Evolutionary conservation across 805 yeast genomes (phyloP).

Genomic region (Sugiyamaella smithiae): DNA sequence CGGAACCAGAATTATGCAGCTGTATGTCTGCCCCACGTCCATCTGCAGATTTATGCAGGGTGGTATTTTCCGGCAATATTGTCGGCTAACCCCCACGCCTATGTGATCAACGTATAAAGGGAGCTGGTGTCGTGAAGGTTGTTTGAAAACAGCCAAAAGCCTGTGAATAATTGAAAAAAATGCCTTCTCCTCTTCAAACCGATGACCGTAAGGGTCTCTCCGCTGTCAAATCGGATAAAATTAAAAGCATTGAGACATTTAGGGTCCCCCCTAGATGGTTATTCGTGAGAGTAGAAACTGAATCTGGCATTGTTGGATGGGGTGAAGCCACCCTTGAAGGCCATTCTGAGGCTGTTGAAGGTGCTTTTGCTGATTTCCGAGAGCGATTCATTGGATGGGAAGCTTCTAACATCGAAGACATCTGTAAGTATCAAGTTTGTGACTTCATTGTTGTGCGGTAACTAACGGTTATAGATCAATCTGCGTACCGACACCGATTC

Average conservation of each 20-base stretch:
- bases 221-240: conserved; percentile 14
- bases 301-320: conserved; percentile 31
- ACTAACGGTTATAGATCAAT: conserved; percentile 13
- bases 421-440: conserved; percentile 21
- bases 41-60: too few relatives aligned
- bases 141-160: too few relatives aligned
- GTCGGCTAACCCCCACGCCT: too few relatives aligned
- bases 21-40: too few relatives aligned
- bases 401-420: conserved; percentile 30
- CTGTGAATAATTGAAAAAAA: too few relatives aligned
- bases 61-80: too few relatives aligned
- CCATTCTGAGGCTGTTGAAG: conserved; percentile 35
- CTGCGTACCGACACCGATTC: conserved; percentile 33
- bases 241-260: conserved; percentile 30
- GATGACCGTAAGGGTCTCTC: conserved; percentile 13
- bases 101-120: too few relatives aligned
- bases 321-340: conserved; percentile 36
- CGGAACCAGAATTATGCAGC: too few relatives aligned
- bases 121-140: too few relatives aligned
- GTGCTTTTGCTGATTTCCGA: conserved; percentile 30
- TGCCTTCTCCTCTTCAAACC: conserved; percentile 14
- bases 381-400: conserved; percentile 35
- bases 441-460: neutral
- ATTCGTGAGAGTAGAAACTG: conserved; percentile 30
- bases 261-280: conserved; percentile 35